Conservation (phyloP, 2,329 filamentous ascomycete genomes). For the Sarocladium strictum region DNA sequence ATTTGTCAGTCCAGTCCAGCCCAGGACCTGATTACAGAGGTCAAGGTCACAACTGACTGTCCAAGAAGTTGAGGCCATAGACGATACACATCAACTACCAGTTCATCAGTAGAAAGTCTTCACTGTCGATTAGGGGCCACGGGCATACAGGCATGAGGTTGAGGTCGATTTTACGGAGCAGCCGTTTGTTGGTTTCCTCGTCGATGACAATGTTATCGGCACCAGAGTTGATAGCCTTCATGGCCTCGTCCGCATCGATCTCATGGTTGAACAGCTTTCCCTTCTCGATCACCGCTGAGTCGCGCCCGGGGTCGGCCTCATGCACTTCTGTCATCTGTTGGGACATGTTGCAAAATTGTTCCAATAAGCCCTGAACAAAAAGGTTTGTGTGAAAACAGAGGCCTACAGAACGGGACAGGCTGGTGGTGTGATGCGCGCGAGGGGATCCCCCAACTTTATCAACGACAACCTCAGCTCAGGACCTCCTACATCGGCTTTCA, state of each 20-base stretch:
- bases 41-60: too few species aligned
- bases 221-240: neutral
- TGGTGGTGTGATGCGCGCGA: too few species aligned
- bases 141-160: slow-evolving; percentile 9
- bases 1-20: neutral
- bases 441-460: too few species aligned
- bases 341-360: neutral
- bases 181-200: slow-evolving; percentile 2
- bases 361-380: too few species aligned
- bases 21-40: too few species aligned
- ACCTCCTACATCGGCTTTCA: neutral
- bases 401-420: too few species aligned
- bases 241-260: slow-evolving; percentile 3
- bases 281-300: slow-evolving; percentile 3
- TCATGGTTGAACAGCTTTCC: slow-evolving; percentile 7
- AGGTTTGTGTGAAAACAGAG: too few species aligned
- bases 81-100: slow-evolving; percentile 7
- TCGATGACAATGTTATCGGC: slow-evolving; percentile 4
- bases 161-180: slow-evolving; percentile 24
- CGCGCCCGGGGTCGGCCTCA: neutral
- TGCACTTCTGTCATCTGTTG: neutral
- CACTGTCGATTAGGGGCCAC: neutral
- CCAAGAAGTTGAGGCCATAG: slow-evolving; percentile 4
- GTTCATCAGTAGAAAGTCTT: neutral
- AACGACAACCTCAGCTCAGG: too few species aligned